Evolutionary conservation across 106 monocot genomes (phyloP).

Genomic region (Allium fistulosum): DNA sequence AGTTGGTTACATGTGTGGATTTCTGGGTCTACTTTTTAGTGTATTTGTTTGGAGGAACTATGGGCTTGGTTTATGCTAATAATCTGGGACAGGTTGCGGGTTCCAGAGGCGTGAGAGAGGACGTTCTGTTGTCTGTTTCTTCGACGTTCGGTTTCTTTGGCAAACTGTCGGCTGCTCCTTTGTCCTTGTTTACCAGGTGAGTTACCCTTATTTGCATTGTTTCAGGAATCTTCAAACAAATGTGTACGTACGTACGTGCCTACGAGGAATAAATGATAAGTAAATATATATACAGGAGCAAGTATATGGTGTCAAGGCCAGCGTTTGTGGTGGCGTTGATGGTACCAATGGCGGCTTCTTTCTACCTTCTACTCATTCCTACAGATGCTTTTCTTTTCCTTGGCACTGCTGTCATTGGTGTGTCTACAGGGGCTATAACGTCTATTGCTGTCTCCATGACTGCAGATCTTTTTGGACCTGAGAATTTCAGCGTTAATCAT

Average conservation of each 20-base stretch:
- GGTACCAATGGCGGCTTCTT: conserved; percentile 3
- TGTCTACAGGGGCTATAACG: conserved; percentile 15
- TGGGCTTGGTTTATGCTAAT: conserved; percentile 24
- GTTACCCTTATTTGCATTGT: not conserved
- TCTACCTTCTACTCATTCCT: conserved; percentile 2
- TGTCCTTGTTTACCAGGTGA: conserved; percentile 3
- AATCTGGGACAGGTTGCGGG: conserved; percentile 24
- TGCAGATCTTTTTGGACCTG: conserved; percentile 12
- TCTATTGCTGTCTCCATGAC: conserved; percentile 23
- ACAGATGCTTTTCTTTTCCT: not conserved
- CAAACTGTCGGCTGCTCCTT: conserved; percentile 1
- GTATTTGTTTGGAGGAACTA: conserved; percentile 19
- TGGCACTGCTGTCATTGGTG: conserved; percentile 12
- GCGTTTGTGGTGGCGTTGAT: conserved; percentile 9
- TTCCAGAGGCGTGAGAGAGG: conserved; percentile 5
- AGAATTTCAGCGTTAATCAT: conserved; percentile 21
- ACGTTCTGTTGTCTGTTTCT: conserved; percentile 13
- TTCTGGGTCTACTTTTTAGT: conserved; percentile 23
- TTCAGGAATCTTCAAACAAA: no score
- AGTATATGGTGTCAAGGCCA: conserved; percentile 7
- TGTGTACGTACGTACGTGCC: no score
- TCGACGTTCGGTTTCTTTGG: conserved; percentile 30
- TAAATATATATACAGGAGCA: no score
- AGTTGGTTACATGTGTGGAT: conserved; percentile 7
- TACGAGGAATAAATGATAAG: no score